phyloP scores from a whole-genome alignment of 164 flowering plant genomes.

The Echeveria elegans region DNA sequence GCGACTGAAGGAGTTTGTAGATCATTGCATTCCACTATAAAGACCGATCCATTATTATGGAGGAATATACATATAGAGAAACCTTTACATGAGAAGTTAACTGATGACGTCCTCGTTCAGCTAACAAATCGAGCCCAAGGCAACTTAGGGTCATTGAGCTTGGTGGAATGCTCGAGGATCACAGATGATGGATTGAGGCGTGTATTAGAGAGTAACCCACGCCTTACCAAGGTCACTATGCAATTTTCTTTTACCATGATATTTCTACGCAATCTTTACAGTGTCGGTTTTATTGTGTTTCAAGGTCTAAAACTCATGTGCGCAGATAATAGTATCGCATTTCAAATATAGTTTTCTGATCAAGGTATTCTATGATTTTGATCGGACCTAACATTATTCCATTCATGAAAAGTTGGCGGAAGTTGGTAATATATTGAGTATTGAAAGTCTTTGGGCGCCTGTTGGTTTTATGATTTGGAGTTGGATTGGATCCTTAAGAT shows the following conservation, averaged over 20 bases:
- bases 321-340: no score
- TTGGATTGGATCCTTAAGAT: background rate
- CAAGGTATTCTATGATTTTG: conserved; percentile 29
- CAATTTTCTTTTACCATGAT: background rate
- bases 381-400: background rate
- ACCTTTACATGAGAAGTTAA: conserved; percentile 64
- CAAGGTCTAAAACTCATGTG: background rate
- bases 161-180: conserved; percentile 58
- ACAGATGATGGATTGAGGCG: conserved; percentile 71
- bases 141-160: conserved; percentile 50
- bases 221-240: conserved; percentile 55
- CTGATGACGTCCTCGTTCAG: conserved; percentile 58
- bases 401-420: no score
- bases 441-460: no score
- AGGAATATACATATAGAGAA: conserved; percentile 59
- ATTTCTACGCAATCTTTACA: background rate
- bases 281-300: no score
- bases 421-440: background rate
- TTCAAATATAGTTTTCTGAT: no score
- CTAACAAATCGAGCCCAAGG: conserved; percentile 67
- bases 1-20: conserved; percentile 59
- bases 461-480: no score
- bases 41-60: conserved; percentile 64
- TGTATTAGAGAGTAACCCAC: conserved; percentile 58
- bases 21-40: conserved; percentile 39